A percentile compares a stretch with the other conserved stretches of the same genome.
These are phyloP conservation scores for Yamadazyma membranifaciens DNA, from an alignment of 1,139 yeast species.

Conservation along the genomic window DNA sequence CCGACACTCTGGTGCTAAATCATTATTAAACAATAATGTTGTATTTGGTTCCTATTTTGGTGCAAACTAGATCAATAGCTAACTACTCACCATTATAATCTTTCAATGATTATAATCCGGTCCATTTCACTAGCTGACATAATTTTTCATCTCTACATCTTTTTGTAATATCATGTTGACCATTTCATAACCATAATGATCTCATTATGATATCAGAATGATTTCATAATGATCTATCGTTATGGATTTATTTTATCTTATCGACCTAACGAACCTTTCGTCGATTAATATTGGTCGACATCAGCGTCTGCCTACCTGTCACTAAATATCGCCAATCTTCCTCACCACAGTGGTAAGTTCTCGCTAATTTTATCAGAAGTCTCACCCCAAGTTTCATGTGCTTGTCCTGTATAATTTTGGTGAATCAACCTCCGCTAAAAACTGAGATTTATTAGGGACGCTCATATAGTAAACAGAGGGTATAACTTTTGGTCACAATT, in stretches of 20 bases:
- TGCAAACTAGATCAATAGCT: conserved; percentile 85
- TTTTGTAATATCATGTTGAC: not conserved
- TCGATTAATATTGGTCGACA: too few relatives aligned
- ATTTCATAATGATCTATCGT: too few relatives aligned
- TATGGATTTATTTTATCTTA: too few relatives aligned
- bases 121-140: conserved; percentile 61
- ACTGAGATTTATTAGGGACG: not conserved
- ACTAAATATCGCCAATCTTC: too few relatives aligned
- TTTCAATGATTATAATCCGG: conserved; percentile 45
- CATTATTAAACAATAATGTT: conserved; percentile 38
- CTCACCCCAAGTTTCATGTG: conserved; percentile 2
- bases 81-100: conserved; percentile 70
- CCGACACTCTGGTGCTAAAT: conserved; percentile 95
- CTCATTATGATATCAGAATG: too few relatives aligned
- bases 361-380: not conserved
- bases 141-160: too few relatives aligned
- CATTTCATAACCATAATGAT: not conserved
- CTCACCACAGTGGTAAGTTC: not conserved
- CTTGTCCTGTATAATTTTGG: not conserved
- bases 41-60: conserved; percentile 92
- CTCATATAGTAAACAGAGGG: conserved; percentile 1
- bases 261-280: too few relatives aligned
- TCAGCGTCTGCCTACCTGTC: too few relatives aligned
- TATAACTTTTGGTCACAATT: too few relatives aligned
- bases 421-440: conserved; percentile 3